A percentile compares a stretch with the other conserved stretches of the same genome.
These are phyloP conservation scores for Cryphonectria nitschkei DNA, from an alignment of 2,329 filamentous ascomycete genomes.

Conservation along the genomic window DNA sequence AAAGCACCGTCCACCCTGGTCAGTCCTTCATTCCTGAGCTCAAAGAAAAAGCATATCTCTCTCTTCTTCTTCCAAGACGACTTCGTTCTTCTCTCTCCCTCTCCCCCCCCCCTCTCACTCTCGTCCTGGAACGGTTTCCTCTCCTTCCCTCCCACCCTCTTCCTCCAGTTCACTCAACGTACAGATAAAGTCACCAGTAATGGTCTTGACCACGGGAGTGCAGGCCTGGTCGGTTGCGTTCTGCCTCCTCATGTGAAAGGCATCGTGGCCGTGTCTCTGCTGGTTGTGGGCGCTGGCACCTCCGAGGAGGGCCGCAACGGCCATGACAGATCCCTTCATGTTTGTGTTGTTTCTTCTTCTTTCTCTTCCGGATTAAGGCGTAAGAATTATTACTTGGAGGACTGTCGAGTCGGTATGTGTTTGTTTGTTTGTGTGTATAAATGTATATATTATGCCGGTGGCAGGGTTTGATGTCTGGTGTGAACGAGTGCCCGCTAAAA, in stretches of 20 bases:
- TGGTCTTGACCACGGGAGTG: conserved; percentile 74
- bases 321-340: conserved; percentile 76
- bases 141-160: too few relatives aligned
- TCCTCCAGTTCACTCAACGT: conserved; percentile 39
- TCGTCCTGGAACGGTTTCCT: not conserved
- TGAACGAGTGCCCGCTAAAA: conserved; percentile 81
- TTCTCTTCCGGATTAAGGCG: conserved; percentile 32
- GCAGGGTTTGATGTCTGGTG: not conserved
- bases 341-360: conserved; percentile 36
- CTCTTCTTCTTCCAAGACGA: not conserved
- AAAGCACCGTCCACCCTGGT: not conserved
- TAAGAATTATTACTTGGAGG: conserved; percentile 7
- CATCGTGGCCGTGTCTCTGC: conserved; percentile 55
- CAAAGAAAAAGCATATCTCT: not conserved
- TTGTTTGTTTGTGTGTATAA: conserved; percentile 31
- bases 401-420: conserved; percentile 20
- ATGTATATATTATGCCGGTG: conserved; percentile 34
- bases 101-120: not conserved
- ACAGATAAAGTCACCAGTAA: conserved; percentile 70
- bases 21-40: not conserved
- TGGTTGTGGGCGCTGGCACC: conserved; percentile 65
- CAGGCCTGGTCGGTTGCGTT: conserved; percentile 58
- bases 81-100: not conserved
- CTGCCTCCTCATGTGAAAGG: conserved; percentile 58
- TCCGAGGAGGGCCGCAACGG: conserved; percentile 63